Evolutionary conservation across 2,329 filamentous ascomycete species (phyloP), one percentile per base, ranked within the genome.

Genomic region (Fusarium papillatum): DNA sequence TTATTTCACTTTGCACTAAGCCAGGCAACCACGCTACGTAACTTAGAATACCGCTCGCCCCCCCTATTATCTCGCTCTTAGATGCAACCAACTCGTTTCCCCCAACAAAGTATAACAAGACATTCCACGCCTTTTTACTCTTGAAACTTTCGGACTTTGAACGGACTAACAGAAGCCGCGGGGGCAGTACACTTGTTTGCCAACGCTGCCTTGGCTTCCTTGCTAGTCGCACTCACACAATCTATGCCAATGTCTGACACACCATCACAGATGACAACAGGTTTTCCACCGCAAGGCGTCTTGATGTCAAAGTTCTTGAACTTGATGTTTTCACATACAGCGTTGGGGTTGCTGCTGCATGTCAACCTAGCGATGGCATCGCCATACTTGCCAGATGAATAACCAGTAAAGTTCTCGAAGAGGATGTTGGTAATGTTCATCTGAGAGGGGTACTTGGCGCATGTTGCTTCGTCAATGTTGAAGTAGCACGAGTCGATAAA

Each of bases 401-500:
- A 77, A 1, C 78, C 78, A 0, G 76, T 76, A 5, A 79, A 79
- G 73, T 79, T 79, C n/a, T 79, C 64, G 26, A 79, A 79, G 43
- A 77, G 67, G 14, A 79, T 41, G 64, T 79, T 79, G 38, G 74
- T 79, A 29, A 79, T 78, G 65, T 79, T 77, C 74, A 79, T 77
- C 24, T 72, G 67, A 5, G 78, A 79, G 4, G 77, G 77, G 43
- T 79, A 79, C 43, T 73, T 39, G 2, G 77, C 71, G 43, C 77
- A 76, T 11, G 64, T 69, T 2, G 65, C 48, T 4, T 72, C 48
- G 55, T 75, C 60, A 50, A 79, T 74, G 66, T 79, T 78, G 71
- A 79, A 79, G 68, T 79, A 79, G 64, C 78, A 79, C 0, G 77
- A 79, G 61, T 79, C 78, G 26, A 79, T 73, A 34, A 76, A 79